phyloP scores from a whole-genome alignment of 768 basidiomycete species.

The Boletus insuetus region DNA sequence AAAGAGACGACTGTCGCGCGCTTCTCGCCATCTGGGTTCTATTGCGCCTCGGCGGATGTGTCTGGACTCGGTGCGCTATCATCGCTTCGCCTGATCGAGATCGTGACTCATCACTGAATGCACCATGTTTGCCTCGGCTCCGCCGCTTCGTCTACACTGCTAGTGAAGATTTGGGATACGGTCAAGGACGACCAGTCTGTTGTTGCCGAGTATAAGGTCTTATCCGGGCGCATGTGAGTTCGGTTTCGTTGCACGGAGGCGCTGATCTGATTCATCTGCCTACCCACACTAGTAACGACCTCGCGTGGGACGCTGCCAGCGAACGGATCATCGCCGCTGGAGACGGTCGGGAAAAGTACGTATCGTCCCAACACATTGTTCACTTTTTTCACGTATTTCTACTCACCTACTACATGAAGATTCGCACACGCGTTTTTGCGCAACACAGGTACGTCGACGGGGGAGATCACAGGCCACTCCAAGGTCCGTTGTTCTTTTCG shows the following conservation, averaged over 20 bases:
- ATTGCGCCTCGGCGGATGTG: constrained; percentile 88
- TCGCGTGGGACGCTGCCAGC: constrained; percentile 95
- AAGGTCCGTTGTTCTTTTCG: constrained; percentile 50
- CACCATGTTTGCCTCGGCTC: background rate
- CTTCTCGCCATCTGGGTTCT: constrained; percentile 91
- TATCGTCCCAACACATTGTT: background rate
- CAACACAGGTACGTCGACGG: constrained; percentile 80
- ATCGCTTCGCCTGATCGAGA: background rate
- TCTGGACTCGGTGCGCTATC: constrained; percentile 66
- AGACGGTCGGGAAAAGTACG: constrained; percentile 84
- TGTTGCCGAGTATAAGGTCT: constrained; percentile 76
- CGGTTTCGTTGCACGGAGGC: background rate
- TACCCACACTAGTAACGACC: constrained; percentile 66
- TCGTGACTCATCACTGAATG: background rate
- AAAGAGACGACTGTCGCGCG: constrained; percentile 87
- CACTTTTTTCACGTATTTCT: background rate
- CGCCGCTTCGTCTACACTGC: background rate
- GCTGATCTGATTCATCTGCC: background rate
- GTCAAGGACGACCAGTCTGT: constrained; percentile 80
- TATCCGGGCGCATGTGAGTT: constrained; percentile 68
- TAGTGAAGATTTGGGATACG: constrained; percentile 92
- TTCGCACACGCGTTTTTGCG: constrained; percentile 83
- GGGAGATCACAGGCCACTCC: constrained; percentile 86
- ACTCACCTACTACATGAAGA: constrained; percentile 36
- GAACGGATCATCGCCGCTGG: constrained; percentile 96